Evolutionary conservation across 1,284 basidiomycete genomes (phyloP), one percentile per base, ranked within the genome.

Genomic region (Cystobasidiaceae sp.): DNA sequence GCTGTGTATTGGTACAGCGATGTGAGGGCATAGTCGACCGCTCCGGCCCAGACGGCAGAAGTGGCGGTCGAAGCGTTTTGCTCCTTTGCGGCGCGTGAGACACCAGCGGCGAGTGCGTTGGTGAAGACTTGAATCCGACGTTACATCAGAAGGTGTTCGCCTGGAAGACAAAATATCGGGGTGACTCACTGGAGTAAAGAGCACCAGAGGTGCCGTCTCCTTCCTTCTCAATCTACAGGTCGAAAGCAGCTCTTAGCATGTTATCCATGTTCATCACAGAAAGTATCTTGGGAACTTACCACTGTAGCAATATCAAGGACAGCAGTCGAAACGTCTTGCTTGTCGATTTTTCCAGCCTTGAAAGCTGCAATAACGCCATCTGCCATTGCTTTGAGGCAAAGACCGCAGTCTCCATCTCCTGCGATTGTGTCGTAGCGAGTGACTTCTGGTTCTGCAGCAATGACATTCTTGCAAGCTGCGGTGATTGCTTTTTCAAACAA

Each of bases 161-260:
- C n/a, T n/a, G n/a, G n/a, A n/a, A n/a, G n/a, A n/a, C n/a, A n/a
- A n/a, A n/a, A n/a, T n/a, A n/a, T n/a, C n/a, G n/a, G n/a, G n/a
- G n/a, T n/a, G n/a, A n/a, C n/a, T n/a, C n/a, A n/a, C n/a, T n/a
- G 70, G 89, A 87, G 90, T 90, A 76, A 93, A 96, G 28, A 96
- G 78, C 1, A 6, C 92, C 93, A 67, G 86, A 89, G 4, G 92
- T 96, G 19, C 93, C 93, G 32, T 90, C 93, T 92, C 96, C 96
- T 56, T 83, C 81, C 71, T 88, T 85, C 77, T 93, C 90, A 3
- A 78, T 75, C 30, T 76, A n/a, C n/a, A n/a, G n/a, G n/a, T n/a
- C n/a, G n/a, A n/a, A n/a, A n/a, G 69, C 63, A 32, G 21, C n/a
- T 15, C 25, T 5, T 37, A 21, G 21, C 23, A 55, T 17, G 33